Evolutionary conservation across 1,284 basidiomycete genomes (phyloP), one percentile per base, ranked within the genome.

Genomic region (Ustilago hordei): DNA sequence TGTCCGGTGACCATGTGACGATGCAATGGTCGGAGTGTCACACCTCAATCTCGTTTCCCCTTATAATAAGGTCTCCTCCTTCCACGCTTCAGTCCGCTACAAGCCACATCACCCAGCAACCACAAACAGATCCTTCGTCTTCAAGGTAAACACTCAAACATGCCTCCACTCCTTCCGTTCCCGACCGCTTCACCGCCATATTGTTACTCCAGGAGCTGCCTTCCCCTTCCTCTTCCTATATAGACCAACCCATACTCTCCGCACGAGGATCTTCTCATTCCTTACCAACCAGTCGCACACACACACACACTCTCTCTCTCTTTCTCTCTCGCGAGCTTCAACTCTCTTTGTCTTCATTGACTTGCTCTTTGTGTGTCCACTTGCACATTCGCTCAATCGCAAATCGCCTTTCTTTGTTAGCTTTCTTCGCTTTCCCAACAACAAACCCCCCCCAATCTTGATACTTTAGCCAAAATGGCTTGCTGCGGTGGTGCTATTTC

Each of bases 401-500:
- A 55, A 59, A 39, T 23, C 45, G 52, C 19, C 28, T n/a, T 23
- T 32, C 12, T 23, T 32, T 28, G 39, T 11, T 43, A 47, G 36
- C 50, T 47, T 28, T 55, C 34, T 36, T 43, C 41, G 39, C 39
- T 41, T 45, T n/a, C 5, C 13, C 39, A 43, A 43, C 17, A 28
- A 28, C 23, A 28, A 28, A 28, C 8, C 8, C 31, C 8, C 31
- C 19, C 15, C 32, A 36, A 8, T 28, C 47, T 34, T 39, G 28
- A 41, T 38, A 56, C 56, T 34, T 13, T 43, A 23, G 38, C 39
- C 67, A 77, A 62, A 67, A 70, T 79, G 70, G 62, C 72, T 72
- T 75, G 71, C 65, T 77, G 77, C 67, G 66, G 69, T 31, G 69
- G 64, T 65, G 53, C 45, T 48, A 65, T 62, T 47, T 79, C 83